These are phyloP conservation scores for Adansonia grandidieri DNA, from an alignment of 441 rosid species.

Conservation along the genomic window DNA sequence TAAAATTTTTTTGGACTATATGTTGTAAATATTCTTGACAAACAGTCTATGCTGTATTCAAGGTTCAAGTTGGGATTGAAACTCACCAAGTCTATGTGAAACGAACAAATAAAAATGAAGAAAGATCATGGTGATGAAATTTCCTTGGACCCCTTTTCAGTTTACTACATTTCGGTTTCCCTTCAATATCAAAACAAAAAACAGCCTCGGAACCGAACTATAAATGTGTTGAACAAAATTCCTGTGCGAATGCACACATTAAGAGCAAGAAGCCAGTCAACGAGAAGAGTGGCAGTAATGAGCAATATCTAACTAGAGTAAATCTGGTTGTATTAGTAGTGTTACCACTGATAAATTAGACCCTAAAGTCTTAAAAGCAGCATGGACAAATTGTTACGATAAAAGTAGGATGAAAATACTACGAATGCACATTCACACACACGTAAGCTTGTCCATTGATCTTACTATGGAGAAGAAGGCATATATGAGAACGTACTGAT, in stretches of 20 bases:
- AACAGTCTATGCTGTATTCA: neutral
- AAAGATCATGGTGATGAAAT: neutral
- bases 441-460: neutral
- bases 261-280: neutral
- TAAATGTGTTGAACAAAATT: too few species aligned
- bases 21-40: neutral
- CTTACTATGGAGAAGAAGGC: neutral
- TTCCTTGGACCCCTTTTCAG: neutral
- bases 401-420: neutral
- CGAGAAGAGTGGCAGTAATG: neutral
- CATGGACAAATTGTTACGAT: neutral
- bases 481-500: constrained; percentile 60
- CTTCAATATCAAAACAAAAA: neutral
- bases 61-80: neutral
- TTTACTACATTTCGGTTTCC: neutral
- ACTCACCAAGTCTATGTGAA: neutral
- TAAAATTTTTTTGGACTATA: neutral
- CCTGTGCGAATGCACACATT: neutral
- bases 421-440: neutral
- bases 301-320: neutral
- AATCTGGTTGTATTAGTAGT: neutral
- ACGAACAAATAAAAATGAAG: neutral
- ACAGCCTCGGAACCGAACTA: neutral
- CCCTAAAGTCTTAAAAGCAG: neutral
- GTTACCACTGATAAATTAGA: neutral